Evolutionary conservation across 1,139 yeast species (phyloP).

Genomic region (Pneumocystis sp.): DNA sequence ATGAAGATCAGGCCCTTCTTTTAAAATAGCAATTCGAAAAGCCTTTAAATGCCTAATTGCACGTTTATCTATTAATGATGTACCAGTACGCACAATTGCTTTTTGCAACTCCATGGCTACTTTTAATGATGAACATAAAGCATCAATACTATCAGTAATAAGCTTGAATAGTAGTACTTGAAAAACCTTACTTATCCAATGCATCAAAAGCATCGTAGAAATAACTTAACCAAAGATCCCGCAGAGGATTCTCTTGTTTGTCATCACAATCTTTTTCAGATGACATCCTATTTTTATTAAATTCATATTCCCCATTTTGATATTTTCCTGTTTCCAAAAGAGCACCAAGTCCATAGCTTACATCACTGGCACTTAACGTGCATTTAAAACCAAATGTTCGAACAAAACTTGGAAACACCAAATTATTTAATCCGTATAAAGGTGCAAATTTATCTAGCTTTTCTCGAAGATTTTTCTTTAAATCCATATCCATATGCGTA

Average conservation of each 20-base stretch:
- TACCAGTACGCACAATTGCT: slow-evolving; percentile 77
- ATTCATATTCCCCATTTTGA: slow-evolving; percentile 7
- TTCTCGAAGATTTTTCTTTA: slow-evolving; percentile 57
- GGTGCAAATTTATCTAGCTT: slow-evolving; percentile 60
- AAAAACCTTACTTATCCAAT: slow-evolving; percentile 31
- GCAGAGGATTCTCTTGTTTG: slow-evolving; percentile 3
- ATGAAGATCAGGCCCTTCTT: slow-evolving; percentile 73
- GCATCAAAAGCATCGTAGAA: slow-evolving; percentile 98
- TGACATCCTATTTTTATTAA: background rate
- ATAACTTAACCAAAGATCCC: slow-evolving; percentile 67
- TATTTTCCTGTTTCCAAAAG: slow-evolving; percentile 41
- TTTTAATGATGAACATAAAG: slow-evolving; percentile 54
- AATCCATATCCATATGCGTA: slow-evolving; percentile 72
- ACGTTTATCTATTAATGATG: slow-evolving; percentile 70
- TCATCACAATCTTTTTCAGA: background rate
- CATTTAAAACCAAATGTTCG: slow-evolving; percentile 80
- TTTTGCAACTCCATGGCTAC: slow-evolving; percentile 73
- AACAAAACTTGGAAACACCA: slow-evolving; percentile 72
- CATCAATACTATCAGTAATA: slow-evolving; percentile 34
- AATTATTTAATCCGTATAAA: slow-evolving; percentile 66
- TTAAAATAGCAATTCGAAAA: slow-evolving; percentile 72
- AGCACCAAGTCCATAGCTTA: slow-evolving; percentile 78
- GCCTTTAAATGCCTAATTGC: slow-evolving; percentile 63
- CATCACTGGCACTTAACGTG: slow-evolving; percentile 79
- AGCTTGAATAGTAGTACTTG: background rate